Conservation (phyloP, 2,329 filamentous ascomycete genomes). For the Colletotrichum limetticola region DNA sequence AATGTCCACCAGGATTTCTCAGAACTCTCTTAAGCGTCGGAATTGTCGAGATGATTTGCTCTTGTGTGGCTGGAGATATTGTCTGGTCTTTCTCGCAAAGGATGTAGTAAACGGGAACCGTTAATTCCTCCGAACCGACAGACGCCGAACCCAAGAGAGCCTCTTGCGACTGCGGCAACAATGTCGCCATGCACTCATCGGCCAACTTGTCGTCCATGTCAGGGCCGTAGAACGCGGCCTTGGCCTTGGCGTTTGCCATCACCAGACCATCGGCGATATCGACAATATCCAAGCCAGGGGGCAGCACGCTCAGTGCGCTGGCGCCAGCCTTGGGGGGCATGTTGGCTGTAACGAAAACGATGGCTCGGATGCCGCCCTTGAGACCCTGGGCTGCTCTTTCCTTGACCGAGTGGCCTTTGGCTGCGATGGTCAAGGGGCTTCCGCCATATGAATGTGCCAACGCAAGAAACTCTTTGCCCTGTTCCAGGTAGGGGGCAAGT, state of each 20-base stretch:
- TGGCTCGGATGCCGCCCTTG: constrained; percentile 6
- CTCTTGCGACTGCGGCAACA: constrained; percentile 13
- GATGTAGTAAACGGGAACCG: constrained; percentile 16
- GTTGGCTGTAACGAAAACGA: constrained; percentile 10
- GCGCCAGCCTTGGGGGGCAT: constrained; percentile 11
- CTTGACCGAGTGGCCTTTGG: constrained; percentile 3
- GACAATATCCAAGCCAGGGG: constrained; percentile 14
- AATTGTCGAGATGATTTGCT: constrained; percentile 6
- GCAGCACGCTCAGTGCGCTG: constrained; percentile 15
- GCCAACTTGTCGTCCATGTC: constrained; percentile 12
- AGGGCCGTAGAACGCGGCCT: constrained; percentile 19
- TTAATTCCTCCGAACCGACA: neutral
- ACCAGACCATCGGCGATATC: constrained; percentile 2
- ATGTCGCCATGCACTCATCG: neutral
- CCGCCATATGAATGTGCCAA: constrained; percentile 22
- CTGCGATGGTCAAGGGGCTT: constrained; percentile 3
- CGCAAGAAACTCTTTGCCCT: constrained; percentile 14
- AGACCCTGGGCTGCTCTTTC: neutral
- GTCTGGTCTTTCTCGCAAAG: constrained; percentile 25
- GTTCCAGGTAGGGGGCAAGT: neutral
- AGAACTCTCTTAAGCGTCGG: constrained; percentile 13
- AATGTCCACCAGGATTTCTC: constrained; percentile 19
- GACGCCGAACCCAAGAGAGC: neutral
- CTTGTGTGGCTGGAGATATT: neutral
- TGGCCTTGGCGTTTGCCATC: constrained; percentile 11